Conservation (phyloP, 2,329 filamentous ascomycete genomes). For the Alternaria sp. region DNA sequence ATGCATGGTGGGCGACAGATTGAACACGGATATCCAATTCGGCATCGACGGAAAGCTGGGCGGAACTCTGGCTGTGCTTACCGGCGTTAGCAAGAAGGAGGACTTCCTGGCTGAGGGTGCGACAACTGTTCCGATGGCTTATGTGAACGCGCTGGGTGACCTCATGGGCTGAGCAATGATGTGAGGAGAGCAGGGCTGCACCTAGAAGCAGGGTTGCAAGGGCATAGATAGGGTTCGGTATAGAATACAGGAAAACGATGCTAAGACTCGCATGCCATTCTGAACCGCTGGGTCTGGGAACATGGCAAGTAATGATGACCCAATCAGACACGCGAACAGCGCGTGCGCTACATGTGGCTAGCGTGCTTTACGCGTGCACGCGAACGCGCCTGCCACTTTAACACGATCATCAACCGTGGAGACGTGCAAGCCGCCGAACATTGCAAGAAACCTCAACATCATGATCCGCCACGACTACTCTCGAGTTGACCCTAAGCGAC, state of each 20-base stretch:
- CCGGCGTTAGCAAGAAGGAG: constrained; percentile 84
- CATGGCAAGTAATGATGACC: background rate
- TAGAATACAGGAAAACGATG: constrained; percentile 1
- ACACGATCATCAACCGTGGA: constrained; percentile 9
- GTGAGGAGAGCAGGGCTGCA: background rate
- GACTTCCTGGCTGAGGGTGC: constrained; percentile 77
- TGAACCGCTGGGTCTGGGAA: background rate
- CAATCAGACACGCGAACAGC: constrained; percentile 2
- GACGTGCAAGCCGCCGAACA: constrained; percentile 7
- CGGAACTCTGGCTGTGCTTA: constrained; percentile 88
- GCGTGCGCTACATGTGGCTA: constrained; percentile 13
- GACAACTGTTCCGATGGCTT: constrained; percentile 76
- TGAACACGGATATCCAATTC: constrained; percentile 96
- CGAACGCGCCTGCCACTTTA: constrained; percentile 30
- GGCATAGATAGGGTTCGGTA: background rate
- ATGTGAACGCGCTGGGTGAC: constrained; percentile 85
- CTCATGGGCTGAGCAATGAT: constrained; percentile 53
- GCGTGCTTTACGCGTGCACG: constrained; percentile 22
- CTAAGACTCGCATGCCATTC: background rate
- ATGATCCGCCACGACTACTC: constrained; percentile 51
- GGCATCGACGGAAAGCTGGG: constrained; percentile 89
- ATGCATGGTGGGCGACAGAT: constrained; percentile 94
- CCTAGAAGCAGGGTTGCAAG: too few relatives aligned
- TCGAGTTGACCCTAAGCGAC: constrained; percentile 71
- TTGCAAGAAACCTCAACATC: constrained; percentile 2